These are phyloP conservation scores for Trebouxia sp. DNA, from an alignment of 139 green algal genomes.

Conservation along the genomic window DNA sequence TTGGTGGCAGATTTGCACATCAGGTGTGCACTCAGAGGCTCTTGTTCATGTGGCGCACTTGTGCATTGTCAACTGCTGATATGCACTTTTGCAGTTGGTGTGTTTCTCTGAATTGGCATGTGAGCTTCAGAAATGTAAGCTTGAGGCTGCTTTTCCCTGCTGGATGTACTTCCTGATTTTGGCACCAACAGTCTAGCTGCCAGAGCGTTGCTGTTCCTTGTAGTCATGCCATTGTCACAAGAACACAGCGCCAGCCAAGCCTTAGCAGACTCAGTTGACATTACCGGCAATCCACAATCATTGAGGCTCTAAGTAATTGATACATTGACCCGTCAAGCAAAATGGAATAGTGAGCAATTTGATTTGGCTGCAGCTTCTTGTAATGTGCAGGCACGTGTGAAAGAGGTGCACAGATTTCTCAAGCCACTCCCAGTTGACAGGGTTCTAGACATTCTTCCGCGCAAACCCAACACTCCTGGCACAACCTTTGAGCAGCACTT, in stretches of 20 bases:
- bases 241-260: too few species aligned
- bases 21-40: not conserved
- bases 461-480: not conserved
- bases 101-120: too few species aligned
- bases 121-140: too few species aligned
- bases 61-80: not conserved
- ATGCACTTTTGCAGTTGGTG: not conserved
- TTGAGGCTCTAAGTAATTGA: too few species aligned
- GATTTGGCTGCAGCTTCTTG: not conserved
- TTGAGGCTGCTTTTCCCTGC: too few species aligned
- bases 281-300: too few species aligned
- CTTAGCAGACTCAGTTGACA: too few species aligned
- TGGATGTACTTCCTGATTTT: too few species aligned
- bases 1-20: not conserved
- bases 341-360: not conserved
- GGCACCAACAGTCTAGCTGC: too few species aligned
- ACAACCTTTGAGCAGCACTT: constrained; percentile 15
- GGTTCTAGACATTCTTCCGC: not conserved
- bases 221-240: too few species aligned
- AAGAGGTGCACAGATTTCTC: not conserved
- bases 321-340: not conserved
- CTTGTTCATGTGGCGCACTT: not conserved
- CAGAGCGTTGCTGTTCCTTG: too few species aligned
- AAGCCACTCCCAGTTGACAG: constrained; percentile 1
- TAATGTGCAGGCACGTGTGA: not conserved